Conservation (phyloP, 1,284 basidiomycete species). For the Kalmanozyma brasiliensis region DNA sequence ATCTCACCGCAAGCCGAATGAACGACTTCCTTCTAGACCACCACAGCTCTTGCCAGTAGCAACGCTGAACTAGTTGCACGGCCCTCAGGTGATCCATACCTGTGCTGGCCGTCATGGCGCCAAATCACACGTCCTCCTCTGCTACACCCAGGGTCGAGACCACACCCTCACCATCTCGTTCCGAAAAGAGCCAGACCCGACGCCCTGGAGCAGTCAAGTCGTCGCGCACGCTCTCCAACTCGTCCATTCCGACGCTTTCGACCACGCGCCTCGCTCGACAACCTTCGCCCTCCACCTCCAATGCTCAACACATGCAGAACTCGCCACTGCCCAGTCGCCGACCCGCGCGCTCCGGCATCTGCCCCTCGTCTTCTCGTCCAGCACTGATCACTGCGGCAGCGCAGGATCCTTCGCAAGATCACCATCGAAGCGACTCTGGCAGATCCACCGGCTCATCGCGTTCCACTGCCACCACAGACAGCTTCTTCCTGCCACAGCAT, state of each 20-base stretch:
- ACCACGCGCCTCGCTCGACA: conserved; percentile 16
- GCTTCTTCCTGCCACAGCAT: conserved; percentile 39
- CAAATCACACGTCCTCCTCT: conserved; percentile 1
- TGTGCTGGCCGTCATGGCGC: conserved; percentile 19
- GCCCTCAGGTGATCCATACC: background rate
- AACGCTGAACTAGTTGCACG: conserved; percentile 6
- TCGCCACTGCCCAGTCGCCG: conserved; percentile 10
- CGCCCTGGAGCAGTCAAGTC: conserved; percentile 10
- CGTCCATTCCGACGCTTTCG: conserved; percentile 12
- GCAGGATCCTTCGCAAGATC: conserved; percentile 26
- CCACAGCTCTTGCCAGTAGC: conserved; percentile 8
- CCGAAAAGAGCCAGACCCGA: conserved; percentile 7
- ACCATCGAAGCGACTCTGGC: conserved; percentile 41
- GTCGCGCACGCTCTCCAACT: conserved; percentile 14
- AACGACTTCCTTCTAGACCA: background rate
- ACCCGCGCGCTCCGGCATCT: conserved; percentile 17
- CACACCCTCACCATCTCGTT: conserved; percentile 11
- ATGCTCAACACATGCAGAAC: conserved; percentile 7
- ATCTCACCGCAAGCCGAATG: background rate
- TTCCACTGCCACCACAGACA: conserved; percentile 37
- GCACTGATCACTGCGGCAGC: conserved; percentile 3
- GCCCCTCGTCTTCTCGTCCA: conserved; percentile 22
- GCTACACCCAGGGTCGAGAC: background rate
- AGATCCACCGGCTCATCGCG: conserved; percentile 40
- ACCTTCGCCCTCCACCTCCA: conserved; percentile 20